Evolutionary conservation across 1,284 basidiomycete genomes (phyloP), one percentile per base, ranked within the genome.

Genomic region (Ceratobasidium sp.): DNA sequence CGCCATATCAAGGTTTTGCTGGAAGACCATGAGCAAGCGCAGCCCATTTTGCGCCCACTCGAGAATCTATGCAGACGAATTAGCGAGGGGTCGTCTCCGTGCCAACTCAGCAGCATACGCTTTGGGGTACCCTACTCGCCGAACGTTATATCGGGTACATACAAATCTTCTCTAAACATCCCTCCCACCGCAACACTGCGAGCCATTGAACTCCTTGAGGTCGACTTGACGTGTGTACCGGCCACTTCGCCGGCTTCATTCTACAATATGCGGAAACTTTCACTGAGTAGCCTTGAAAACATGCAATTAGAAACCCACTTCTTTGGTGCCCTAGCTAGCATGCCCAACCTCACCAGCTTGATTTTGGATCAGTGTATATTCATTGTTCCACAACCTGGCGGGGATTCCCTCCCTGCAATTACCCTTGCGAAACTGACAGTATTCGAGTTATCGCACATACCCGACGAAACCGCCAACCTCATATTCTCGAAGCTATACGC

Each of bases 1-100:
- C 66, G 53, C 4, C 40, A 69, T 36, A 28, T 69, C n/a, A 69
- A 58, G 30, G 42, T 69, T 18, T 30, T 69, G 30, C 28, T 69
- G 23, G 66, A 69, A 53, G 66, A 69, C n/a, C 66, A 69, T 16
- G 66, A 69, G 12, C 54, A 58, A 33, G 36, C 66, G 5, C 66
- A 69, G 53, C 54, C 42, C 16, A 59, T 69, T 14, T 12, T 69
- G 4, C 53, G 66, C 23, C 66, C 44, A 21, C 66, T 69, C 36
- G 66, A 69, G 30, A 42, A 42, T 42, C 44, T 69, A 59, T 69
- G 66, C 44, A 33, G 28, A 16, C 51, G 30, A 12, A 23, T 30
- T n/a, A 14, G 23, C 14, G 33, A 21, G 5, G 18, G 44, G 30
- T 6, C 42, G 8, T 36, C 5, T 21, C 1, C 21, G 53, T 16